Conservation (phyloP, 2,329 filamentous ascomycete genomes). For the Cladophialophora psammophila region DNA sequence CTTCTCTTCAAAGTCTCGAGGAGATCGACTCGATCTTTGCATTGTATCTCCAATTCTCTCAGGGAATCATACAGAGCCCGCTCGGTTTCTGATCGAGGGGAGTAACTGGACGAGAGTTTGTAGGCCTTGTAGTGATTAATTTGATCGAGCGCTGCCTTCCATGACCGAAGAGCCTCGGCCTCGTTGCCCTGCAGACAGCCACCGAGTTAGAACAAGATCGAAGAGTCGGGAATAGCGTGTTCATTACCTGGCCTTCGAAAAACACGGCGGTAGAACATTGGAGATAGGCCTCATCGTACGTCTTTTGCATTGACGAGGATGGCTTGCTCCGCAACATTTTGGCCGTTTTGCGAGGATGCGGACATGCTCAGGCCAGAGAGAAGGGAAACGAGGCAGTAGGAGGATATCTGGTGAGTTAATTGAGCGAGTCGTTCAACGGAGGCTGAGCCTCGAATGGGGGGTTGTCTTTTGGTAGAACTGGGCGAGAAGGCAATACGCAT, state of each 20-base stretch:
- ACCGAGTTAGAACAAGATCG: neutral
- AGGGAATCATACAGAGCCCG: conserved; percentile 81
- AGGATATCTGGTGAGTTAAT: conserved; percentile 3
- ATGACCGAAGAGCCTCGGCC: conserved; percentile 85
- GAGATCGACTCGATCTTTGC: conserved; percentile 89
- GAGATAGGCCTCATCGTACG: conserved; percentile 95
- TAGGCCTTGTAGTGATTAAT: conserved; percentile 87
- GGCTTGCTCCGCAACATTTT: conserved; percentile 63
- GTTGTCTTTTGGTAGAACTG: neutral
- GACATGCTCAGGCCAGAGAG: conserved; percentile 26
- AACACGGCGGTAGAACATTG: conserved; percentile 95
- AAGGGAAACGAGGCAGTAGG: neutral
- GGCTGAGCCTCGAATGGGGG: conserved; percentile 20
- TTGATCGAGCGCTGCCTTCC: conserved; percentile 85
- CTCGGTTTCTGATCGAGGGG: conserved; percentile 81
- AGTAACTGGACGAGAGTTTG: conserved; percentile 72
- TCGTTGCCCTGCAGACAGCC: conserved; percentile 75
- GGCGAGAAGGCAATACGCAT: conserved; percentile 10
- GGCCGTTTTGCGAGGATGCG: conserved; percentile 15
- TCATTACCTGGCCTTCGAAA: conserved; percentile 84
- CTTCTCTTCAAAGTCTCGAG: conserved; percentile 79
- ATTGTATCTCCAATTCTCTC: conserved; percentile 83
- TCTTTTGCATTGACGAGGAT: conserved; percentile 86
- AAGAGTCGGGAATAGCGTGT: neutral
- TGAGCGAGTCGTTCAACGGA: conserved; percentile 4